Evolutionary conservation across 176 grass and related monocot genomes (phyloP), one percentile per base, ranked within the genome.

Genomic region (Coix lacrymajobi): DNA sequence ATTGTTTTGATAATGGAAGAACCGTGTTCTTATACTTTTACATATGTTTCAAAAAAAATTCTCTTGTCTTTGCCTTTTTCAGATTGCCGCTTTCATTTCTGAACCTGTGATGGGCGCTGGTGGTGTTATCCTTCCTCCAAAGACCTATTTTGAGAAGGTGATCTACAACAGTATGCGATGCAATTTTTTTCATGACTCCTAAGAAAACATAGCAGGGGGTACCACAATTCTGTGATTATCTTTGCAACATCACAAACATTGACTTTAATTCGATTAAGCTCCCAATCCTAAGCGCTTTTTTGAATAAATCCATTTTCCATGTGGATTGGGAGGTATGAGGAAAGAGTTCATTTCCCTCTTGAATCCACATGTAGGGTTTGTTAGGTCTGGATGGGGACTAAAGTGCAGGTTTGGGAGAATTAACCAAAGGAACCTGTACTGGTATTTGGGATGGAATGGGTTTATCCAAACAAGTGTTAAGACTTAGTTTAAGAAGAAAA

Each of bases 21-120:
- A 7, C 48, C 2, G 51, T 71, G 51, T 71, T 78, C 40, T 9
- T 82, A 71, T 62, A 57, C 69, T 32, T 58, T 77, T 46, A 2
- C 30, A 46, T 34, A 49, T 64, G 13, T 24, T 37, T 80, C 32
- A 7, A 10, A 79, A 24, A 83, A 38, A 24, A 10, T 34, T 4
- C n/a, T 68, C 43, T 36, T 58, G 28, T 65, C 22, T n/a, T 68
- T 49, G 26, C 37, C 22, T 54, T 81, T 81, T 79, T 26, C 80
- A 98, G 96, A 95, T 98, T 85, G 96, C 96, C 66, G 96, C 96
- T 77, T 98, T 98, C 84, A 98, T 98, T 83, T 92, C 91, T 51
- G 96, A 98, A 89, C 96, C 96, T 66, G 96, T 98, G 45, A 95
- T 98, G 89, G 92, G 96, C 48, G 96, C 92, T 24, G 96, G 96